phyloP scores from a whole-genome alignment of 805 yeast species.

The Ogataea paradorogensis region DNA sequence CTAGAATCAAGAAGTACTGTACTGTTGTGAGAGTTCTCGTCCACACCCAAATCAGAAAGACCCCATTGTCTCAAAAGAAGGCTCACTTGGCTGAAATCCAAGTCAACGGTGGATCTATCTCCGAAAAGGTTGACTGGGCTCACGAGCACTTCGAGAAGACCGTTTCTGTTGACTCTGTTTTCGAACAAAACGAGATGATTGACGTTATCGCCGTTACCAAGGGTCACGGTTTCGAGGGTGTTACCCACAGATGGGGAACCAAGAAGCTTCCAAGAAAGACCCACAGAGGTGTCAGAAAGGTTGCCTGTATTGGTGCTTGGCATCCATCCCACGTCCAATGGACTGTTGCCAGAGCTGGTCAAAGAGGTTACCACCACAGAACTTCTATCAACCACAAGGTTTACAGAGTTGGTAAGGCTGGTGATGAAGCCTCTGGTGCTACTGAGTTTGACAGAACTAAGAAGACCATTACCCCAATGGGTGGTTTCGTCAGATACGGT shows the following conservation, averaged over 20 bases:
- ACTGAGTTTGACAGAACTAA: slow-evolving; percentile 99
- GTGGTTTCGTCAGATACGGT: slow-evolving; percentile 99
- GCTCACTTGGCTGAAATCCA: slow-evolving; percentile 99
- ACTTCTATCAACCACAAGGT: slow-evolving; percentile 99
- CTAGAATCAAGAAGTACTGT: slow-evolving; percentile 98
- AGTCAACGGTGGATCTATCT: slow-evolving; percentile 97
- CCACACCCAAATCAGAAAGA: slow-evolving; percentile 99
- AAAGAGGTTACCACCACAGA: slow-evolving; percentile 99
- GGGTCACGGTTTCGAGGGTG: slow-evolving; percentile 99
- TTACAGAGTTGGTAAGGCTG: slow-evolving; percentile 98
- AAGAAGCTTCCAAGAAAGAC: slow-evolving; percentile 99
- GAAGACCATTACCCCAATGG: slow-evolving; percentile 99
- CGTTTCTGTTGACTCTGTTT: slow-evolving; percentile 90
- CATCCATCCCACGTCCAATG: slow-evolving; percentile 99
- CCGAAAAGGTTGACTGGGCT: slow-evolving; percentile 99
- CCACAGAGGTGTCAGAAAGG: slow-evolving; percentile 99
- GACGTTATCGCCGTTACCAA: slow-evolving; percentile 99
- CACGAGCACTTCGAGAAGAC: slow-evolving; percentile 99
- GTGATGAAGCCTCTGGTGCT: slow-evolving; percentile 90
- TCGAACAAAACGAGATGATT: slow-evolving; percentile 98
- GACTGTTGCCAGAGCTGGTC: slow-evolving; percentile 99
- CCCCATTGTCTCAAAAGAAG: slow-evolving; percentile 98
- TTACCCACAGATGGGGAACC: slow-evolving; percentile 99
- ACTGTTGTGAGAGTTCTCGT: slow-evolving; percentile 97
- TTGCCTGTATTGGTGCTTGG: slow-evolving; percentile 99